Evolutionary conservation across 2,329 filamentous ascomycete species (phyloP).

Genomic region (Clarireedia hainanense): DNA sequence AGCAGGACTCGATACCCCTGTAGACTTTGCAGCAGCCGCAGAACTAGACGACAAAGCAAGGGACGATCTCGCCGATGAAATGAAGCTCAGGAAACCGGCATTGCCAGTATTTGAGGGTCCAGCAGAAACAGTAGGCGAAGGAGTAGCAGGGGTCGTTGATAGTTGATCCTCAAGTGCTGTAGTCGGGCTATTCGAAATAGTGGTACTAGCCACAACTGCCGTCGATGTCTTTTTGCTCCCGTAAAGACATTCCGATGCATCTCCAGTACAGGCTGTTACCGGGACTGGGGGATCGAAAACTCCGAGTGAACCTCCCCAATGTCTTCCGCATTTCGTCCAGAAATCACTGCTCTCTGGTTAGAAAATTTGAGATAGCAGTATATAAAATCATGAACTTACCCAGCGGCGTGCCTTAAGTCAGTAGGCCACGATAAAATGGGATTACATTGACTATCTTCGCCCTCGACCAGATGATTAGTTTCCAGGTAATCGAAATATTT

Average conservation of each 20-base stretch:
- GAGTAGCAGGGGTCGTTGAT: neutral
- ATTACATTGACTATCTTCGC: constrained; percentile 24
- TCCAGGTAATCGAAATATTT: neutral
- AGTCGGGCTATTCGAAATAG: neutral
- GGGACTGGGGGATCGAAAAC: constrained; percentile 34
- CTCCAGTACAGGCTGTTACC: constrained; percentile 22
- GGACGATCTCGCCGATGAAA: neutral
- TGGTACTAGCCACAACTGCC: neutral
- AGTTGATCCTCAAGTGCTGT: neutral
- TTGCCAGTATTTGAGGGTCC: neutral
- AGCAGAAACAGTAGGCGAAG: neutral
- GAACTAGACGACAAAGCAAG: neutral
- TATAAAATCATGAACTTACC: neutral
- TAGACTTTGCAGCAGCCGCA: neutral
- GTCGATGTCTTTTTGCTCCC: neutral
- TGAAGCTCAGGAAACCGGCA: neutral
- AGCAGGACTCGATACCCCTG: no score
- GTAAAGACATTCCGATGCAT: constrained; percentile 8
- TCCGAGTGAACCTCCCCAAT: constrained; percentile 23
- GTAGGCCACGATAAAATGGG: constrained; percentile 30
- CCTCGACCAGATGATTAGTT: neutral
- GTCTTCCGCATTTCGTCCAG: constrained; percentile 31
- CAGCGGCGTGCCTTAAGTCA: constrained; percentile 18
- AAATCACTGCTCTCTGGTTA: constrained; percentile 4
- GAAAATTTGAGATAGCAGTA: neutral